A percentile compares a stretch with the other conserved stretches of the same genome.
phyloP scores from a whole-genome alignment of 805 yeast species.

The Scheffersomyces spartinae region DNA sequence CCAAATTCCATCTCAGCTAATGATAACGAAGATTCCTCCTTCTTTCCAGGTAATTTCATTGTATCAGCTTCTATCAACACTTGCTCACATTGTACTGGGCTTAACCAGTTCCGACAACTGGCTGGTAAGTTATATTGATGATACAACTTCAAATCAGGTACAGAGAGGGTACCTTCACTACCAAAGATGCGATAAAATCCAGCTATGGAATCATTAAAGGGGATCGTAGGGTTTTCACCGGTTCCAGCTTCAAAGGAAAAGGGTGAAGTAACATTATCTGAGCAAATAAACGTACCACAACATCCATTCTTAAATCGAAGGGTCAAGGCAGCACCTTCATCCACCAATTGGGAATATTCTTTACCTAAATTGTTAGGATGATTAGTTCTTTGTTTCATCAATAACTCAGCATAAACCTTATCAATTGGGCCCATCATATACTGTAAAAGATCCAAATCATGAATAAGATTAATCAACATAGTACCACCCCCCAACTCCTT shows the following conservation, averaged over 20 bases:
- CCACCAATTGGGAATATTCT: slow-evolving; percentile 12
- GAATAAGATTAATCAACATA: slow-evolving; percentile 27
- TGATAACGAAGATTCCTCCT: slow-evolving; percentile 1
- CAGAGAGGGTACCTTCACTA: slow-evolving; percentile 24
- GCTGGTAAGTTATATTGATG: slow-evolving; percentile 15
- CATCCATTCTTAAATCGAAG: slow-evolving; percentile 25
- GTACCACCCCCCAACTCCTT: slow-evolving; percentile 26
- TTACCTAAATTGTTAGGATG: slow-evolving; percentile 6
- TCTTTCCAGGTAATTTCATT: no score
- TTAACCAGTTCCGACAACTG: slow-evolving; percentile 15
- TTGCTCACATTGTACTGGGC: slow-evolving; percentile 13
- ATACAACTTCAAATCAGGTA: slow-evolving; percentile 28
- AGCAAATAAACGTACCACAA: slow-evolving; percentile 29
- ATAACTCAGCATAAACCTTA: slow-evolving; percentile 26
- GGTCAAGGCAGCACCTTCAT: slow-evolving; percentile 32
- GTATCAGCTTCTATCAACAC: no score
- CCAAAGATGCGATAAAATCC: slow-evolving; percentile 31
- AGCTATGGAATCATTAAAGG: slow-evolving; percentile 14
- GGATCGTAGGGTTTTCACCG: slow-evolving; percentile 32
- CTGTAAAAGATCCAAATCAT: slow-evolving; percentile 30
- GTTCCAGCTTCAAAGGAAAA: slow-evolving; percentile 31
- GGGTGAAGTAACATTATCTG: slow-evolving; percentile 30
- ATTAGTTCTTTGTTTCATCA: slow-evolving; percentile 18
- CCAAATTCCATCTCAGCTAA: slow-evolving; percentile 2
- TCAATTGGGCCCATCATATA: slow-evolving; percentile 28